Base-by-base conservation (phyloP, 2,329 filamentous ascomycete genomes). In the Sporothrix inflata region DNA sequence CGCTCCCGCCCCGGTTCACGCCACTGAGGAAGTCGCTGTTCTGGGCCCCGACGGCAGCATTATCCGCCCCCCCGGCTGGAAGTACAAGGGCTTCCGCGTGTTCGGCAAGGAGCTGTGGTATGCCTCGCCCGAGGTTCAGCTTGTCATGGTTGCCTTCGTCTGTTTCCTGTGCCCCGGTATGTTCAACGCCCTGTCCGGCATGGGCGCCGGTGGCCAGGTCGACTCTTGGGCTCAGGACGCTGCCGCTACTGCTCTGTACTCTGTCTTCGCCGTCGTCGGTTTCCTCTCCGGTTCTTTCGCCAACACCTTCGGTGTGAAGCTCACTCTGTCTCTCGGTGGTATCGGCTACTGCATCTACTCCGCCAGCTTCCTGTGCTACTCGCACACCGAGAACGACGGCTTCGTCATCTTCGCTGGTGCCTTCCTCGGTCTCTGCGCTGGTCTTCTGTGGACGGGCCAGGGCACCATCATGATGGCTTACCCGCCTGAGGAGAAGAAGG, bases 401-500 rank as follows among this genome's bases (percentile, higher is more conserved):
- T 94, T 93, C 82, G 89, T 90, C 79, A 88, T 92, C 77, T 94
- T 94, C 76, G 89, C 92, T 6, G 93, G 93, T 76, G 90, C 90
- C 19, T 86, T 93, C 74, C 88, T 94, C 63, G 93, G 93, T 81
- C 83, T 93, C 72, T 94, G 92, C 78, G 93, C 93, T 63, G 92
- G 91, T 78, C 85, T 95, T 51, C 85, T 96, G 49, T 96, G 93
- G 93, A 91, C 91, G 45, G 93, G 91, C 0, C 92, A 95, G 82
- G 92, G 93, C 73, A 90, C 92, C 73, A 93, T 95, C 78, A 94
- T 95, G 91, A 95, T 97, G 89, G 90, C 92, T 53, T 97, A 97
- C 80, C 94, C 94, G 1, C 85, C 88, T 24, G 94, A 97, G 82
- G 81, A 88, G 45, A 88, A 89, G 75, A 97, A 97, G 85, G 94